phyloP scores from a whole-genome alignment of 164 flowering plant genomes.

The Taxillus chinensis region DNA sequence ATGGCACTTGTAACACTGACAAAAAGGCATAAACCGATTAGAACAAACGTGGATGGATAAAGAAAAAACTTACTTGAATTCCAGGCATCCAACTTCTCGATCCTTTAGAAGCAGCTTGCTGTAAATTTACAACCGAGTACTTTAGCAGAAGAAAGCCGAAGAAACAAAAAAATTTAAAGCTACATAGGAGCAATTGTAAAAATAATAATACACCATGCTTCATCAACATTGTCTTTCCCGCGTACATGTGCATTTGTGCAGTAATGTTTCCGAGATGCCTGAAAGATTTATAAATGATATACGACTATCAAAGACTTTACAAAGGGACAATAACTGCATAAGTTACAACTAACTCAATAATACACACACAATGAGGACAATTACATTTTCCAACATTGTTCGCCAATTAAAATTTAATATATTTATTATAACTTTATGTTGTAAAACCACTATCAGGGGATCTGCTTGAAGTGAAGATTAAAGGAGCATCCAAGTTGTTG shows the following conservation, averaged over 20 bases:
- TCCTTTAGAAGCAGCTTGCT: conserved; percentile 71
- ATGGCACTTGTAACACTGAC: not conserved
- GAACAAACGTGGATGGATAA: not conserved
- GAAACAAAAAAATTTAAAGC: conserved; percentile 3
- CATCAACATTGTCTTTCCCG: conserved; percentile 62
- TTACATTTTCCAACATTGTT: too few species aligned
- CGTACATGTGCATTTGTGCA: conserved; percentile 60
- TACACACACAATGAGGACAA: too few species aligned
- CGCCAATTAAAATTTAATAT: too few species aligned
- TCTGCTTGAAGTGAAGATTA: too few species aligned
- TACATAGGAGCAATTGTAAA: not conserved
- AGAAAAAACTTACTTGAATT: conserved; percentile 58
- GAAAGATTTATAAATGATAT: conserved; percentile 8
- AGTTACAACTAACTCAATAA: not conserved
- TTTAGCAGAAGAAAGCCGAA: conserved; percentile 9
- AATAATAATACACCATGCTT: conserved; percentile 58
- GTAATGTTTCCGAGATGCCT: conserved; percentile 88
- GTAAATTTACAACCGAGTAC: conserved; percentile 11
- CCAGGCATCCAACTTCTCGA: conserved; percentile 35
- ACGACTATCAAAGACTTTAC: not conserved
- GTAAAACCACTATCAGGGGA: too few species aligned
- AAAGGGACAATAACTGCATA: too few species aligned
- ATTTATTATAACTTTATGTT: too few species aligned
- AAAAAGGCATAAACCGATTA: conserved; percentile 1
- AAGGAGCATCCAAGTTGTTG: too few species aligned